phyloP scores from a whole-genome alignment of 306 rosid genomes.

The Dryas alaskensis region DNA sequence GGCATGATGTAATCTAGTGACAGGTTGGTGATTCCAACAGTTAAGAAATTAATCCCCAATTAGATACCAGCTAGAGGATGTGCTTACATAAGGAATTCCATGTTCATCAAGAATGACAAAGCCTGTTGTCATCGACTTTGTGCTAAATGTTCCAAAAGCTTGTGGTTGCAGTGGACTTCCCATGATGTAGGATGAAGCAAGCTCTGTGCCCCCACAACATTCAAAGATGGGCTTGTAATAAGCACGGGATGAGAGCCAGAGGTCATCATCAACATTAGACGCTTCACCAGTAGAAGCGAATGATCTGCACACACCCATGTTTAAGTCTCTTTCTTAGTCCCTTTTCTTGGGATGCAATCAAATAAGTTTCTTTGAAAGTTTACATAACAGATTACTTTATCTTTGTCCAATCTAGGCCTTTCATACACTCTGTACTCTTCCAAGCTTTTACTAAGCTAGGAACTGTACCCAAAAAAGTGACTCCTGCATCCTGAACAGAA shows the following conservation, averaged over 20 bases:
- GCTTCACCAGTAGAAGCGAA: constrained; percentile 71
- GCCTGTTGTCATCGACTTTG: constrained; percentile 65
- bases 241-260: constrained; percentile 82
- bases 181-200: constrained; percentile 55
- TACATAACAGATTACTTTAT: constrained; percentile 50
- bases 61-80: background rate
- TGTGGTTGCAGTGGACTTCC: constrained; percentile 77
- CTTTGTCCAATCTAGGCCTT: constrained; percentile 87
- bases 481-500: constrained; percentile 76
- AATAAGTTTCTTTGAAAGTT: constrained; percentile 2
- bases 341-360: constrained; percentile 5
- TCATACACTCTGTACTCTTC: constrained; percentile 75
- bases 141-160: constrained; percentile 81
- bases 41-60: background rate
- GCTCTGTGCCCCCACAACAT: constrained; percentile 86
- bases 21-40: background rate
- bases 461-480: constrained; percentile 83
- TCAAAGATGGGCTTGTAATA: constrained; percentile 64
- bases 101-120: constrained; percentile 67
- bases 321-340: constrained; percentile 30
- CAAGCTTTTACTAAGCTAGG: constrained; percentile 90
- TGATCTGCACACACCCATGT: constrained; percentile 42
- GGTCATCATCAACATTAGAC: constrained; percentile 82
- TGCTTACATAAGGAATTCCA: constrained; percentile 65
- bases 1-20: background rate